Evolutionary conservation across 352 stramenopile genomes (phyloP), one percentile per base, ranked within the genome.

Genomic region (Globisporangium cederbergense): DNA sequence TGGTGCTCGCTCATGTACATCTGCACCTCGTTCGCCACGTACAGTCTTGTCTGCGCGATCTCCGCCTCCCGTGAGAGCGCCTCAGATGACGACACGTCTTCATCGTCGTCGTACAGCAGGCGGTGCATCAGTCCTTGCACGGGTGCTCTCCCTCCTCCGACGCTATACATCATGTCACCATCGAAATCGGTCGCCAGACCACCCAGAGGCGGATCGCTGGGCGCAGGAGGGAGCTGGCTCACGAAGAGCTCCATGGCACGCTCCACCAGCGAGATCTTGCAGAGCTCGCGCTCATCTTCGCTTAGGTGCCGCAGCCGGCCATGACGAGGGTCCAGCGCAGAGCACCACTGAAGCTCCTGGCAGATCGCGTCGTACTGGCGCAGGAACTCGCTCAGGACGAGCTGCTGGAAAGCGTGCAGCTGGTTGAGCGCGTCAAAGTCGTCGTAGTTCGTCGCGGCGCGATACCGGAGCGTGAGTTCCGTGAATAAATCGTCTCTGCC

Each of bases 91-190:
- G 60, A 30, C 14, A 72, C 73, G 9, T 84, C 76, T 25, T 84
- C 76, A 40, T 84, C 76, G 34, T 84, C 76, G 43, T 84, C 76
- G 49, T 81, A 84, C 40, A 84, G 54, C 36, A 84, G 54, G 9
- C 76, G 76, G 46, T 84, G 73, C 76, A 84, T 84, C 20, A 84
- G 60, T 0, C 73, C 76, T n/a, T 77, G 71, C 4, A 66, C 66
- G 0, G 58, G 32, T 8, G 49, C 46, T 53, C 16, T 18, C 3
- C 65, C 65, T 8, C 65, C 65, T 8, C 49, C 28, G 25, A 76
- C 66, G 4, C 60, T 56, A 25, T 78, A 76, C 34, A 83, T 69
- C 11, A 77, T 68, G 13, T 76, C 73, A 28, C 64, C 67, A 9
- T 78, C 75, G 42, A 80, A 75, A 16, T 78, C 68, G 7, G 45